Conservation (phyloP, 169 alveolate genomes). For the Theileria orientalis region DNA sequence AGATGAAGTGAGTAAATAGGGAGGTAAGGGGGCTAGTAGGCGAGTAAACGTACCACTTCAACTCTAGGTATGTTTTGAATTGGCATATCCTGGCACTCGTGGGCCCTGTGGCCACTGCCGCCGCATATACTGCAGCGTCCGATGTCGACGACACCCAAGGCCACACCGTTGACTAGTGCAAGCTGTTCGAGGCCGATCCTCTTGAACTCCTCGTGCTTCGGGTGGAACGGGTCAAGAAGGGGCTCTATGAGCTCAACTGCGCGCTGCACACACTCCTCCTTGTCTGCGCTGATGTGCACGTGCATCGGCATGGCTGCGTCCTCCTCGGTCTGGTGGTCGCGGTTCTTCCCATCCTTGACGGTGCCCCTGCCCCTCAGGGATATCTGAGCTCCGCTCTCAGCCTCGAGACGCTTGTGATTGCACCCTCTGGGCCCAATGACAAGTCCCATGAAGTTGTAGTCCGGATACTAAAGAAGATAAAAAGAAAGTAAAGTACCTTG, state of each 20-base stretch:
- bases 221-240: conserved; percentile 83
- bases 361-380: conserved; percentile 89
- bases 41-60: conserved; percentile 32
- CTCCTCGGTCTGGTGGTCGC: conserved; percentile 85
- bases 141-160: conserved; percentile 69
- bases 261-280: conserved; percentile 76
- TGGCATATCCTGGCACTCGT: conserved; percentile 80
- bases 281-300: conserved; percentile 82
- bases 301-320: conserved; percentile 88
- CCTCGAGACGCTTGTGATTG: conserved; percentile 89
- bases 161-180: conserved; percentile 83
- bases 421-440: conserved; percentile 94
- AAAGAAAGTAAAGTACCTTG: conserved; percentile 33
- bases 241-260: conserved; percentile 85
- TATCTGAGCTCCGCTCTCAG: conserved; percentile 87
- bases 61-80: conserved; percentile 32
- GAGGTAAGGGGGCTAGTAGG: conserved; percentile 60
- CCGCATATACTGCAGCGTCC: conserved; percentile 81
- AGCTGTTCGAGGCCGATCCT: conserved; percentile 83
- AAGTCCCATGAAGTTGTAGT: conserved; percentile 91
- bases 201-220: conserved; percentile 83
- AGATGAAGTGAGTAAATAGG: conserved; percentile 46
- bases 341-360: conserved; percentile 85
- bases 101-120: conserved; percentile 78
- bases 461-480: conserved; percentile 77